Evolutionary conservation across 345 rosid species (phyloP).

Genomic region (Eucalyptus lansdowneana): DNA sequence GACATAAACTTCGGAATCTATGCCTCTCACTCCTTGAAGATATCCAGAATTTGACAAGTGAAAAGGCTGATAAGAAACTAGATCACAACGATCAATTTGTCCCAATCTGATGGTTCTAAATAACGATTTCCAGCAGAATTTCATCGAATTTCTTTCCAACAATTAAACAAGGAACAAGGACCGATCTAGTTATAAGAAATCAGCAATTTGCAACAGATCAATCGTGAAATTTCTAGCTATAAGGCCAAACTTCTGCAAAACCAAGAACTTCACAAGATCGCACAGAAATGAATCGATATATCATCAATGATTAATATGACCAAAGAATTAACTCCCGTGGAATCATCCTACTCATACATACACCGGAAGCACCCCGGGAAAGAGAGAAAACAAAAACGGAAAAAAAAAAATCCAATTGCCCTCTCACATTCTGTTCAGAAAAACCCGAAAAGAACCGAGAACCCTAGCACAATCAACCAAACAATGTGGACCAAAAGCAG

Average conservation of each 20-base stretch:
- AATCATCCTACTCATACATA: background rate
- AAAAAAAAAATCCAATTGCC: background rate
- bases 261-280: background rate
- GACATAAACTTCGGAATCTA: background rate
- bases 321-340: background rate
- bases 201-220: background rate
- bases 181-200: background rate
- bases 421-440: conserved; percentile 16
- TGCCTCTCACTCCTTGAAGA: background rate
- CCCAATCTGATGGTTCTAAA: background rate
- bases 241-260: background rate
- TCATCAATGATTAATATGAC: background rate
- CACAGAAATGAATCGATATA: background rate
- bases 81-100: background rate
- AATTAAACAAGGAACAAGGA: background rate
- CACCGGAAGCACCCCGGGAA: background rate
- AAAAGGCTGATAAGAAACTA: background rate
- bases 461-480: conserved; percentile 80
- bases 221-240: background rate
- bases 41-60: background rate
- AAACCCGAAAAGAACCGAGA: conserved; percentile 73
- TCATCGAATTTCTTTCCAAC: background rate
- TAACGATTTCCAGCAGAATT: background rate
- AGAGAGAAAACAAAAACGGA: background rate
- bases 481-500: conserved; percentile 81